Evolutionary conservation across 306 rosid species (phyloP), one percentile per base, ranked within the genome.

Genomic region (Vicia faba): DNA sequence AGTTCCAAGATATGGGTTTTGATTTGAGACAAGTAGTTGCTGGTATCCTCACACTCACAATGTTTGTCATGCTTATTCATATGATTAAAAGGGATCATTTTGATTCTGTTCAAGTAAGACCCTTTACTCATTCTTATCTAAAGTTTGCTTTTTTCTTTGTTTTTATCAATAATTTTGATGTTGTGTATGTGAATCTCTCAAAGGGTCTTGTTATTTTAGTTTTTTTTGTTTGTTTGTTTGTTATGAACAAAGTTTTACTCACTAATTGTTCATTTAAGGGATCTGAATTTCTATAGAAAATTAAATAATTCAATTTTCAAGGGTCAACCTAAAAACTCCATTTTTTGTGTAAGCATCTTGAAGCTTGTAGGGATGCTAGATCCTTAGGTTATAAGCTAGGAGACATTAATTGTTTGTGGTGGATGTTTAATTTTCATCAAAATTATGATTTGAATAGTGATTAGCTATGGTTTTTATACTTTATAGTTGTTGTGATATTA

Each of bases 41-140:
- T 4, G 99, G 92, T 12, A 55, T 88, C 0, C 88, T 95, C 60
- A 95, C 99, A 4, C 18, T 95, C 38, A 84, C 97, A 9, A 95
- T 95, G 99, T 95, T 95, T 70, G 89, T 95, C 26, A 90, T 95
- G 99, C 99, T 95, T 64, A 96, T 96, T 4, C 83, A 90, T 56
- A 95, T 95, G 99, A 90, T 95, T 84, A 95, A 95, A 79, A 85
- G 97, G 66, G 99, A 95, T 82, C 91, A 95, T 85, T 90, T 95
- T 81, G 99, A 95, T 81, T 64, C 95, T n/a, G 83, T 77, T 70
- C 64, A 85, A 45, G 99, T 88, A 84, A 79, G 81, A 68, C 25
- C 56, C 43, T 23, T 20, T 38, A 35, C 54, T 3, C 4, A 19
- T 29, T 66, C 10, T 10, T 3, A 4, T 41, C 6, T 3, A 7